phyloP scores from a whole-genome alignment of 2,329 filamentous ascomycete species.

The Alternaria incomplexa region DNA sequence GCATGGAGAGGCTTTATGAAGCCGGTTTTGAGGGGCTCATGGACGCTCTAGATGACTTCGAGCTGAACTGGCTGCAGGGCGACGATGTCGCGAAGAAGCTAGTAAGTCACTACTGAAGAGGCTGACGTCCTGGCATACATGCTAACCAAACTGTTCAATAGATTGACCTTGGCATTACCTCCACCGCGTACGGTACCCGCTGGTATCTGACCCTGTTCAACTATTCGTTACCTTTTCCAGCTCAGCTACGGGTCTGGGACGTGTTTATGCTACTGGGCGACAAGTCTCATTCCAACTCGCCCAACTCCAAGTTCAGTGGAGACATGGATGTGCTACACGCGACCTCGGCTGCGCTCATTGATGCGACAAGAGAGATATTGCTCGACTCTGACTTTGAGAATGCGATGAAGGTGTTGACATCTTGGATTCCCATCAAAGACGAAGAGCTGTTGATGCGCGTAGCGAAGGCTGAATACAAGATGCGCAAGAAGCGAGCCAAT shows the following conservation, averaged over 20 bases:
- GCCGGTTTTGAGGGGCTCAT: constrained; percentile 87
- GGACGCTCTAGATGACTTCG: constrained; percentile 83
- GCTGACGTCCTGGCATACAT: not conserved
- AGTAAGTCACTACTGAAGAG: constrained; percentile 57
- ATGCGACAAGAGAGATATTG: constrained; percentile 85
- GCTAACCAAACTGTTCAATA: constrained; percentile 46
- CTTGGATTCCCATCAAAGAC: constrained; percentile 91
- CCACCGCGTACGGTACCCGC: constrained; percentile 91
- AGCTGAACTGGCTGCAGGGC: constrained; percentile 78
- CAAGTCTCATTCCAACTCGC: constrained; percentile 55
- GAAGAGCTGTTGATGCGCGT: constrained; percentile 93
- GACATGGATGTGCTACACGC: constrained; percentile 90
- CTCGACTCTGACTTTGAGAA: constrained; percentile 96
- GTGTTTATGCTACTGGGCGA: constrained; percentile 95
- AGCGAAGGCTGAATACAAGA: constrained; percentile 84
- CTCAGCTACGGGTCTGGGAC: constrained; percentile 96
- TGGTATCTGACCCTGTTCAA: constrained; percentile 99
- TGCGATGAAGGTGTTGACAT: constrained; percentile 95
- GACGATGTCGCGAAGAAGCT: constrained; percentile 82
- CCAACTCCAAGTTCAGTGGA: constrained; percentile 53
- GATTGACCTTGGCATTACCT: constrained; percentile 79
- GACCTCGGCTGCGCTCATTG: constrained; percentile 85
- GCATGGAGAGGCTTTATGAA: constrained; percentile 82
- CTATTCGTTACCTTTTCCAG: constrained; percentile 90
- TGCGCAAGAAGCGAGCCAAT: constrained; percentile 60